Conservation (phyloP, 768 basidiomycete genomes). For the Thelephora aurantiotincta region DNA sequence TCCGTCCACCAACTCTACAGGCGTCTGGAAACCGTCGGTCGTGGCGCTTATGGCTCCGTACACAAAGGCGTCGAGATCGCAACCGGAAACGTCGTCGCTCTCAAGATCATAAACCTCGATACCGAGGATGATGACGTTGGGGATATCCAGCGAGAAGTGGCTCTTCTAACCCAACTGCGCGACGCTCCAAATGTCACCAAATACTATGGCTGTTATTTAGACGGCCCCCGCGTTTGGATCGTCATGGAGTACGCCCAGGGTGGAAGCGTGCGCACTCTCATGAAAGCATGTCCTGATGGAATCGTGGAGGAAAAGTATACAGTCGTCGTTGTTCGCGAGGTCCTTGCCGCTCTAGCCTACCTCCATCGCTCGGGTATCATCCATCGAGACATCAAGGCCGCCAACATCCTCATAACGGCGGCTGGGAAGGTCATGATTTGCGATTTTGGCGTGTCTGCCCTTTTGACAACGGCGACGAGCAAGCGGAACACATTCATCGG, state of each 20-base stretch:
- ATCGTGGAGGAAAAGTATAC: constrained; percentile 83
- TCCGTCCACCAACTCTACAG: constrained; percentile 71
- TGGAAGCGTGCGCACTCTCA: constrained; percentile 84
- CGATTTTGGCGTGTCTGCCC: constrained; percentile 96
- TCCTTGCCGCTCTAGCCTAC: constrained; percentile 74
- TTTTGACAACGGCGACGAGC: constrained; percentile 69
- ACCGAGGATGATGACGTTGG: constrained; percentile 92
- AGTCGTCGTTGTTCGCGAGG: constrained; percentile 79
- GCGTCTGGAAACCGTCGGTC: constrained; percentile 86
- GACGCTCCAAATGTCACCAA: constrained; percentile 86
- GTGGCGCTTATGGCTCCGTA: constrained; percentile 92
- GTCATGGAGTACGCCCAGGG: constrained; percentile 97
- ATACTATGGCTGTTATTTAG: constrained; percentile 93
- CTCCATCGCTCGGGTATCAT: constrained; percentile 92
- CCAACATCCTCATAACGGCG: constrained; percentile 85
- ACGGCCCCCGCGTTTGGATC: constrained; percentile 96
- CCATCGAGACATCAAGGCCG: constrained; percentile 95
- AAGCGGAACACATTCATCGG: constrained; percentile 96
- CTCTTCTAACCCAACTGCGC: constrained; percentile 77
- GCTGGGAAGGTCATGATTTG: constrained; percentile 89
- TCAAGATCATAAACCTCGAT: constrained; percentile 98
- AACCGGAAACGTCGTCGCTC: constrained; percentile 80
- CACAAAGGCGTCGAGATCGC: constrained; percentile 80
- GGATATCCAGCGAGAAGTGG: constrained; percentile 94
- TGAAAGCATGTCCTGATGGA: constrained; percentile 70